Evolutionary conservation across 441 rosid species (phyloP).

Genomic region (Pelargonium hybrid): DNA sequence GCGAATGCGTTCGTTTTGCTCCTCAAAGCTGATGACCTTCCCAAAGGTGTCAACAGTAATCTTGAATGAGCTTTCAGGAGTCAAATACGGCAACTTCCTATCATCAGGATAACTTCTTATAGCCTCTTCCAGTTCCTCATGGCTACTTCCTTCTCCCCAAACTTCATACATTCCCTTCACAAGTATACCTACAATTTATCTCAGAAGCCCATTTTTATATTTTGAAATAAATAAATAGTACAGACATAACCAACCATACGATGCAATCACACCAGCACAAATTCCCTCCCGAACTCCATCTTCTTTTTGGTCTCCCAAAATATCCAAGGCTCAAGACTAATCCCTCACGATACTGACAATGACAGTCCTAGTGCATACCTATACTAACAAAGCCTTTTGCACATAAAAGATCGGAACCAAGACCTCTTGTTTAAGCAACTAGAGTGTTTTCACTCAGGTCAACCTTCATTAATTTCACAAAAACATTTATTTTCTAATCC

Average conservation of each 20-base stretch:
- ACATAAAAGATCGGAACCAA: too few relatives aligned
- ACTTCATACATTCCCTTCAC: slow-evolving; percentile 91
- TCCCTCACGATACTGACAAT: too few relatives aligned
- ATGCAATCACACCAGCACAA: neutral
- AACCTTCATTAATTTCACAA: too few relatives aligned
- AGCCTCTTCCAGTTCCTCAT: slow-evolving; percentile 58
- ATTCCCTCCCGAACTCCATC: neutral
- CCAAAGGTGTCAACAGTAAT: slow-evolving; percentile 83
- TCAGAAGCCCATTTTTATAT: neutral
- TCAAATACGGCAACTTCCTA: slow-evolving; percentile 55
- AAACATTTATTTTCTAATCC: too few relatives aligned
- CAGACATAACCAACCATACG: neutral
- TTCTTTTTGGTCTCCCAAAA: neutral
- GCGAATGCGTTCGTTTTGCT: slow-evolving; percentile 61
- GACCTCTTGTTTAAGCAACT: too few relatives aligned
- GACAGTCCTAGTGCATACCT: too few relatives aligned
- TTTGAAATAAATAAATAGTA: neutral
- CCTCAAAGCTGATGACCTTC: slow-evolving; percentile 60
- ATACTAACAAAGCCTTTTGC: too few relatives aligned
- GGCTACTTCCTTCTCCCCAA: slow-evolving; percentile 82
- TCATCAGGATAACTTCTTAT: slow-evolving; percentile 60
- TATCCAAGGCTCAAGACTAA: too few relatives aligned
- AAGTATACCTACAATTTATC: slow-evolving; percentile 43
- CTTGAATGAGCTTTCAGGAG: slow-evolving; percentile 49
- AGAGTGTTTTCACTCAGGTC: too few relatives aligned